phyloP scores from a whole-genome alignment of 129 eudicot species.

The Artemisia annua region DNA sequence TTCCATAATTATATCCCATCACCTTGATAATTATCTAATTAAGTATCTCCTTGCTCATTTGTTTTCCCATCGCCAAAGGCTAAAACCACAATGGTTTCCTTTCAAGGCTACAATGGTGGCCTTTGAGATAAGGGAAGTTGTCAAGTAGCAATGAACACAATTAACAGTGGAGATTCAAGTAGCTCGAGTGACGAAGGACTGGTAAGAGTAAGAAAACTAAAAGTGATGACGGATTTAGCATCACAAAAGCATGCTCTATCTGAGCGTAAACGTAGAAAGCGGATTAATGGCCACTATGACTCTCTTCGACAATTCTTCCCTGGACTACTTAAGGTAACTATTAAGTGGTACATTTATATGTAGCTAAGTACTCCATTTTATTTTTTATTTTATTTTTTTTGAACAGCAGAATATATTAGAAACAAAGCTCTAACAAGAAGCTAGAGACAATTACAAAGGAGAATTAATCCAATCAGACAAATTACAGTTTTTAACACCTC shows the following conservation, averaged over 20 bases:
- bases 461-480: too few relatives aligned
- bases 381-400: too few relatives aligned
- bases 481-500: too few relatives aligned
- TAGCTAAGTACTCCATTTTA: too few relatives aligned
- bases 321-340: constrained; percentile 44
- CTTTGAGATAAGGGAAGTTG: constrained; percentile 9
- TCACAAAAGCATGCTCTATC: constrained; percentile 47
- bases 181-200: constrained; percentile 8
- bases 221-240: constrained; percentile 15
- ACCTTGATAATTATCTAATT: constrained; percentile 9
- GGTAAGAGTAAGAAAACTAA: not conserved
- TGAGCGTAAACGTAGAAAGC: constrained; percentile 47
- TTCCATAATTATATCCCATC: constrained; percentile 10
- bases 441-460: too few relatives aligned
- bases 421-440: too few relatives aligned
- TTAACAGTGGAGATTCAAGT: constrained; percentile 17
- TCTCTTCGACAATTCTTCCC: constrained; percentile 59
- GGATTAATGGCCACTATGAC: constrained; percentile 48
- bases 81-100: constrained; percentile 15
- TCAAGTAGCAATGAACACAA: constrained; percentile 1
- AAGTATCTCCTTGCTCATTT: not conserved
- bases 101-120: not conserved
- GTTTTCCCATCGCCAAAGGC: not conserved
- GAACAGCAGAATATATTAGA: too few relatives aligned
- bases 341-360: too few relatives aligned